Conservation (phyloP, 306 rosid genomes). For the Lagenaria siceraria region DNA sequence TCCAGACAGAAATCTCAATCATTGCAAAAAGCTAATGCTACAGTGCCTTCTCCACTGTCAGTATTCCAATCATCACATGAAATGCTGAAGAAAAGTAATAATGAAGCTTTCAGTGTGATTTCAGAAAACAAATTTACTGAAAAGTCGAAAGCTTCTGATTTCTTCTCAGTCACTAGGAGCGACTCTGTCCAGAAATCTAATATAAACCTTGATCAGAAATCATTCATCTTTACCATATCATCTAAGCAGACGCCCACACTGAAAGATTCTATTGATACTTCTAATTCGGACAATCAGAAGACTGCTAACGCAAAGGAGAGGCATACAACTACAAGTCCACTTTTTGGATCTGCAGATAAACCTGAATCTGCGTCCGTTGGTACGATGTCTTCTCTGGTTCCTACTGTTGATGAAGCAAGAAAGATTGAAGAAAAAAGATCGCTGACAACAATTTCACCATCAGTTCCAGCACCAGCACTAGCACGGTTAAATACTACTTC, state of each 20-base stretch:
- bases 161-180: slow-evolving; percentile 21
- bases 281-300: slow-evolving; percentile 21
- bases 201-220: slow-evolving; percentile 19
- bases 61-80: slow-evolving; percentile 22
- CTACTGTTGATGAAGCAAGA: slow-evolving; percentile 18
- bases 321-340: slow-evolving; percentile 21
- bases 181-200: slow-evolving; percentile 20
- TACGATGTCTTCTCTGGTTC: slow-evolving; percentile 14
- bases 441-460: slow-evolving; percentile 18
- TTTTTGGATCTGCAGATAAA: slow-evolving; percentile 28
- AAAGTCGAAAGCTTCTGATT: slow-evolving; percentile 26
- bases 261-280: slow-evolving; percentile 27
- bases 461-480: slow-evolving; percentile 17
- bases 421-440: slow-evolving; percentile 22
- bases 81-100: slow-evolving; percentile 13
- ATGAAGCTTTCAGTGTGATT: slow-evolving; percentile 17
- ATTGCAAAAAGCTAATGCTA: slow-evolving; percentile 18
- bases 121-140: slow-evolving; percentile 17
- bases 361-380: slow-evolving; percentile 16
- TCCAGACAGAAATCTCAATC: slow-evolving; percentile 25
- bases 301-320: slow-evolving; percentile 18
- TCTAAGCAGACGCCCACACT: slow-evolving; percentile 19
- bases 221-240: slow-evolving; percentile 15
- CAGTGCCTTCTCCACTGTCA: slow-evolving; percentile 17
- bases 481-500: not conserved